Conservation (phyloP, 495 filamentous ascomycete genomes). For the Melanomma pulvis-pyrius region DNA sequence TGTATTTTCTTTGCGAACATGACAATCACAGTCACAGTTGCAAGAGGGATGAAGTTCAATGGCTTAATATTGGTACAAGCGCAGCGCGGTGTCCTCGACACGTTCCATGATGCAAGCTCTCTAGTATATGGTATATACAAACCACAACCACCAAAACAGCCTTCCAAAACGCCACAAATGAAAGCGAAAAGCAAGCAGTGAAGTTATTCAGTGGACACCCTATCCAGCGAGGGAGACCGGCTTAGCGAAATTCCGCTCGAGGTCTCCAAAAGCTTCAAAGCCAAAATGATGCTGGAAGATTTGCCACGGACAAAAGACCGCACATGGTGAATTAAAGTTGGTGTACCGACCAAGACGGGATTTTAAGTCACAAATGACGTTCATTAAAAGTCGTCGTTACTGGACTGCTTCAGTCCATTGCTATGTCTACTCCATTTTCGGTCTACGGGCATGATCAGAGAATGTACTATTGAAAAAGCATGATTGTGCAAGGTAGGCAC, state of each 20-base stretch:
- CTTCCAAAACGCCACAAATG: background rate
- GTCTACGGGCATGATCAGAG: background rate
- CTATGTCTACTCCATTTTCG: background rate
- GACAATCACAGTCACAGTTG: background rate
- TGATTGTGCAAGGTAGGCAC: too few relatives aligned
- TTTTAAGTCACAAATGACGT: background rate
- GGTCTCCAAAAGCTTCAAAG: background rate
- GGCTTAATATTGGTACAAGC: conserved; percentile 28
- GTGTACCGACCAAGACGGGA: background rate
- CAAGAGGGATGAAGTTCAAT: background rate
- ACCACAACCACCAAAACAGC: background rate
- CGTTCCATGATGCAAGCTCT: background rate
- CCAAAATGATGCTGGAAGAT: conserved; percentile 3
- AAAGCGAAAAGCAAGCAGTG: background rate
- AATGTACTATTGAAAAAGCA: background rate
- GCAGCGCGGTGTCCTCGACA: conserved; percentile 2
- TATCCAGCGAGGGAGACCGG: conserved; percentile 1
- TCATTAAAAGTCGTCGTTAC: conserved; percentile 23
- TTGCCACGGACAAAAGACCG: background rate
- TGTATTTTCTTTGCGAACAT: background rate
- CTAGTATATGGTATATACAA: conserved; percentile 24
- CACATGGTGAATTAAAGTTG: conserved; percentile 5
- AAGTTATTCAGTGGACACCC: background rate
- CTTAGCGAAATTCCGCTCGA: conserved; percentile 2
- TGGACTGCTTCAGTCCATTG: background rate